These are phyloP conservation scores for Penicillium paradoxum DNA, from an alignment of 495 filamentous ascomycete genomes.

Conservation along the genomic window DNA sequence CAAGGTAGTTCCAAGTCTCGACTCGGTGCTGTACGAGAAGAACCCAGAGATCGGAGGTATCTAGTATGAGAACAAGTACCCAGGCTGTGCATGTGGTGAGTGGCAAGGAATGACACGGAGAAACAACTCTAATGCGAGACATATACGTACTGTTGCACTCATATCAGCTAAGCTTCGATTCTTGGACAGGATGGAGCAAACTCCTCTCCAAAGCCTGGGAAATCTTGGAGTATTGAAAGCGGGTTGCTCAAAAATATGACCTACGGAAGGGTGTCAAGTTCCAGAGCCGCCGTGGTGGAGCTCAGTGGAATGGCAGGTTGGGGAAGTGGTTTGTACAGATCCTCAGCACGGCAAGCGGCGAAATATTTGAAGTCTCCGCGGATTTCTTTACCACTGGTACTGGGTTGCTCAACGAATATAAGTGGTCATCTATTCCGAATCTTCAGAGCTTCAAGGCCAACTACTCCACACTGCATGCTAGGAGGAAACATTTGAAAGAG, in stretches of 20 bases:
- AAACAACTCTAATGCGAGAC: neutral
- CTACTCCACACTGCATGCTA: constrained; percentile 52
- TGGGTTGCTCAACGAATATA: constrained; percentile 46
- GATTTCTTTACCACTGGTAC: constrained; percentile 36
- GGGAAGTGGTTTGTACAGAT: too few relatives aligned
- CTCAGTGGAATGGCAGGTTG: too few relatives aligned
- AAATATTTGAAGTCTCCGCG: too few relatives aligned
- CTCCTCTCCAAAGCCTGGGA: constrained; percentile 54
- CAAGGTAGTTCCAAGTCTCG: constrained; percentile 51
- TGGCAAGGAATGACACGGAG: neutral
- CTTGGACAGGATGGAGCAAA: constrained; percentile 54
- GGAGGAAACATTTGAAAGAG: constrained; percentile 28
- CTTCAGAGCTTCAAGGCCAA: constrained; percentile 50
- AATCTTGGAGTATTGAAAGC: constrained; percentile 54
- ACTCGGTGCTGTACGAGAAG: constrained; percentile 72
- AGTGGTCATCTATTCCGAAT: constrained; percentile 52
- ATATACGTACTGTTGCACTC: constrained; percentile 41
- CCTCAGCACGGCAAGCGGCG: too few relatives aligned
- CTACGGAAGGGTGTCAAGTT: constrained; percentile 29
- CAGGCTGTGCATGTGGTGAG: constrained; percentile 56
- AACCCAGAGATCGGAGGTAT: constrained; percentile 67
- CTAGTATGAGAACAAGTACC: constrained; percentile 69
- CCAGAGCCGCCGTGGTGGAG: too few relatives aligned
- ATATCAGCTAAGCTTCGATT: constrained; percentile 51
- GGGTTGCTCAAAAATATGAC: constrained; percentile 49